Base-by-base conservation (phyloP, 139 green algal genomes). In the Mesostigma viride region DNA sequence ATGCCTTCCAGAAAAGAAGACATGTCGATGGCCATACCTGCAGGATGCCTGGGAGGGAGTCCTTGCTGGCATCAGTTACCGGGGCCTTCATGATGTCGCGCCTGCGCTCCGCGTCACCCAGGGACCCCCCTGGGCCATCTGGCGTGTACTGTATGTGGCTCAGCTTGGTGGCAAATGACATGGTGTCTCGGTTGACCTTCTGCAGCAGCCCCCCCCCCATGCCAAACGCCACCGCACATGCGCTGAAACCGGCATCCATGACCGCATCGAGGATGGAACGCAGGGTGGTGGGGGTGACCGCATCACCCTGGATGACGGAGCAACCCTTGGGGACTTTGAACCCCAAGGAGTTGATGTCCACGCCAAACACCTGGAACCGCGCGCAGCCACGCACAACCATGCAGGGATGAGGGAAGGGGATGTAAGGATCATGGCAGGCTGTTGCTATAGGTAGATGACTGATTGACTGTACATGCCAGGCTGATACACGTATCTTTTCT, bases 171-270 rank as follows among this genome's bases (percentile, higher is more conserved):
- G 88, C 89, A 75, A 95, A 92, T 34, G 78, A 88, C 81, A 95
- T 87, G 32, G 89, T 93, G 82, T 95, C 89, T 6, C 89, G 80
- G 80, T 93, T 91, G 28, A 79, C 72, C 62, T 83, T 84, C 67
- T 95, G 89, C 72, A 95, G 83, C 64, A 95, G 79, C 1, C 89
- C 89, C n/a, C 87, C 87, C 0, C 89, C 89, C 89, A 95, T 95
- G 71, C 89, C 89, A 78, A 93, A 95, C 0, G 81, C 81, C 28
- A 91, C 84, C 40, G 81, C 84, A 70, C 91, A 63, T 1, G 83
- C 85, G 35, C 79, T 86, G 74, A 72, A 96, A 61, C 88, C 88
- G 6, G 66, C 81, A 0, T 57, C 78, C 65, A 90, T 53, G 0
- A 87, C 76, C 0, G 83, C 82, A 6, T 82, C 73, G 30, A 90